A percentile compares a stretch with the other conserved stretches of the same genome.
These are phyloP conservation scores for Cordyceps farinosa DNA, from an alignment of 2,329 filamentous ascomycete species.

Conservation along the genomic window DNA sequence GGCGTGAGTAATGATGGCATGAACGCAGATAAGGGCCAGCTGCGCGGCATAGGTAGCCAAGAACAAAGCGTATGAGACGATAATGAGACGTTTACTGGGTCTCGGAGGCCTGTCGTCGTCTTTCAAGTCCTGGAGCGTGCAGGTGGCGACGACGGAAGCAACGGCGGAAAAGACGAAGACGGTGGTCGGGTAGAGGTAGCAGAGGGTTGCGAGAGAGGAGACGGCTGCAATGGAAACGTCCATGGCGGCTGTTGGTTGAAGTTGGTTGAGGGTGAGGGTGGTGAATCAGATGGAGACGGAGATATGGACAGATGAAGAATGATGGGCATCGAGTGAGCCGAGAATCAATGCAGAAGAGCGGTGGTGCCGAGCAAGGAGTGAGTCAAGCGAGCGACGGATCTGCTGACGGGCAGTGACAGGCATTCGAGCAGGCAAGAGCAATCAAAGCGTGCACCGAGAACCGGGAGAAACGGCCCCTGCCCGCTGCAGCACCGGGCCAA, in stretches of 20 bases:
- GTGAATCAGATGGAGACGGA: not conserved
- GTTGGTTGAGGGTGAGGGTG: not conserved
- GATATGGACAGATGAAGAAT: not conserved
- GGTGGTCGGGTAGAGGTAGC: slow-evolving; percentile 56
- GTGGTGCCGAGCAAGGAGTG: not conserved
- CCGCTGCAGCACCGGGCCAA: slow-evolving; percentile 17
- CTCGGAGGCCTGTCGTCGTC: slow-evolving; percentile 18
- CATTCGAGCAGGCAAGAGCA: slow-evolving; percentile 8
- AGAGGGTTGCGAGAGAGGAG: slow-evolving; percentile 42
- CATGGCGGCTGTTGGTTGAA: slow-evolving; percentile 13
- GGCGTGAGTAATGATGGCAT: slow-evolving; percentile 31
- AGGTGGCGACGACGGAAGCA: slow-evolving; percentile 48
- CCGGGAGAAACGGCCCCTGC: slow-evolving; percentile 15
- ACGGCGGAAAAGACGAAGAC: slow-evolving; percentile 56
- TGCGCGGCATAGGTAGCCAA: slow-evolving; percentile 48
- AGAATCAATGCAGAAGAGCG: not conserved
- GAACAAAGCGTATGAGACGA: slow-evolving; percentile 43
- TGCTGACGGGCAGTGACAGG: slow-evolving; percentile 4
- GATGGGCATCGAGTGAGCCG: not conserved
- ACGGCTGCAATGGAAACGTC: slow-evolving; percentile 23
- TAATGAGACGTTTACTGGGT: slow-evolving; percentile 24
- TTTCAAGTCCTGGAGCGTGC: slow-evolving; percentile 47
- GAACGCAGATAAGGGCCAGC: slow-evolving; percentile 37
- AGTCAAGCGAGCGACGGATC: slow-evolving; percentile 2
- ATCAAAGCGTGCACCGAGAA: not conserved